A percentile compares a stretch with the other conserved stretches of the same genome.
phyloP scores from a whole-genome alignment of 768 basidiomycete species.

The Auricularia sp. region DNA sequence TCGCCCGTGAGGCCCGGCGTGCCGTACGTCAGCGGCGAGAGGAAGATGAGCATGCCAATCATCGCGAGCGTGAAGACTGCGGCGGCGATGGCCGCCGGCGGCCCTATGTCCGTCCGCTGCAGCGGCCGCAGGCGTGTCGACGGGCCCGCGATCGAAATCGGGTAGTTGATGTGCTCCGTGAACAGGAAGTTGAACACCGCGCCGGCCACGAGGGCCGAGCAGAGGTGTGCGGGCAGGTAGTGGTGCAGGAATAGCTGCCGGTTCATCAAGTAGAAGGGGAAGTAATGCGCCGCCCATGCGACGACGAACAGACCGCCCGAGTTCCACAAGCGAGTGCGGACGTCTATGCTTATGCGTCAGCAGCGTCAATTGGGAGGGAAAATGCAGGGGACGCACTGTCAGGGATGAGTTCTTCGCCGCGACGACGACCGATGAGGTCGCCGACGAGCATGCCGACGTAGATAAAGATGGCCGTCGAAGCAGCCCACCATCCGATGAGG shows the following conservation, averaged over 20 bases:
- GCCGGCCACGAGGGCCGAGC: conserved; percentile 86
- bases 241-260: conserved; percentile 96
- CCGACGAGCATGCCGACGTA: conserved; percentile 86
- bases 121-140: conserved; percentile 43
- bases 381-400: conserved; percentile 50
- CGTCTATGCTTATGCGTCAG: conserved; percentile 38
- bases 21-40: conserved; percentile 90
- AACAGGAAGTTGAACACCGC: conserved; percentile 83
- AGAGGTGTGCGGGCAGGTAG: conserved; percentile 93
- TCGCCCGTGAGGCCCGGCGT: conserved; percentile 70
- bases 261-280: conserved; percentile 96
- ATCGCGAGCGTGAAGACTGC: conserved; percentile 47
- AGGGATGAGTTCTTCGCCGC: conserved; percentile 76
- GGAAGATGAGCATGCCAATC: conserved; percentile 58
- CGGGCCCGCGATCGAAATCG: conserved; percentile 68
- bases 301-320: conserved; percentile 92
- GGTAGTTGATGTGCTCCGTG: conserved; percentile 86
- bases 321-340: conserved; percentile 91
- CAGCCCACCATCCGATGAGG: conserved; percentile 89
- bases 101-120: conserved; percentile 64
- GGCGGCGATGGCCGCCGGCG: conserved; percentile 61
- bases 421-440: conserved; percentile 77
- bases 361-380: not conserved
- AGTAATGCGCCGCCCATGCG: conserved; percentile 91
- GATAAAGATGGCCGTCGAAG: conserved; percentile 74